Conservation (phyloP, 106 monocot species). For the Agapanthus africanus region DNA sequence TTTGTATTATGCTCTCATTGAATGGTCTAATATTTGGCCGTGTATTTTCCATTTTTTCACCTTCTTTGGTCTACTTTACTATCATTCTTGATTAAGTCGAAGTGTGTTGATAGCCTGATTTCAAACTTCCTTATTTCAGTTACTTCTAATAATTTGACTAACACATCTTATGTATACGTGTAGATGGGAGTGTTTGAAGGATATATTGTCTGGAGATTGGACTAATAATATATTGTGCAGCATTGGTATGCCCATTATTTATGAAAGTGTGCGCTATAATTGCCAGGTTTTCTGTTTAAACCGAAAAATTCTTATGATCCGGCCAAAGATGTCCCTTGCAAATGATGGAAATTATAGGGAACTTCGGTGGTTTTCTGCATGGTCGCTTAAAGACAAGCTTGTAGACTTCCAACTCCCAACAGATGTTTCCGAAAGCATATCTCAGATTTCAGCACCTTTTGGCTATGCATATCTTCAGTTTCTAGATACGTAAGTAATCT, state of each 20-base stretch:
- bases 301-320: slow-evolving; percentile 83
- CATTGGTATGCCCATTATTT: slow-evolving; percentile 92
- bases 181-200: slow-evolving; percentile 96
- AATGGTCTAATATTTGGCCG: not conserved
- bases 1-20: not conserved
- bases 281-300: slow-evolving; percentile 96
- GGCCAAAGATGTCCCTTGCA: slow-evolving; percentile 95
- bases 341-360: slow-evolving; percentile 99
- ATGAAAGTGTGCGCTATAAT: slow-evolving; percentile 90
- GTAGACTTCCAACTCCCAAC: slow-evolving; percentile 77
- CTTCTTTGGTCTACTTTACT: not conserved
- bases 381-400: slow-evolving; percentile 73
- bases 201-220: slow-evolving; percentile 67
- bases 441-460: slow-evolving; percentile 73
- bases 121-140: not conserved
- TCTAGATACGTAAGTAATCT: slow-evolving; percentile 61
- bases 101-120: not conserved
- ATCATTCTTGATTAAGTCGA: not conserved
- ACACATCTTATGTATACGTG: slow-evolving; percentile 18
- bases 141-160: not conserved
- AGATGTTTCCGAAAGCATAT: slow-evolving; percentile 53
- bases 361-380: slow-evolving; percentile 94
- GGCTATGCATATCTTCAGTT: slow-evolving; percentile 92
- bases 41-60: too few species aligned
- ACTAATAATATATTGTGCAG: slow-evolving; percentile 86